These are phyloP conservation scores for Eucalyptus fibrosa DNA, from an alignment of 345 rosid species.

Conservation along the genomic window DNA sequence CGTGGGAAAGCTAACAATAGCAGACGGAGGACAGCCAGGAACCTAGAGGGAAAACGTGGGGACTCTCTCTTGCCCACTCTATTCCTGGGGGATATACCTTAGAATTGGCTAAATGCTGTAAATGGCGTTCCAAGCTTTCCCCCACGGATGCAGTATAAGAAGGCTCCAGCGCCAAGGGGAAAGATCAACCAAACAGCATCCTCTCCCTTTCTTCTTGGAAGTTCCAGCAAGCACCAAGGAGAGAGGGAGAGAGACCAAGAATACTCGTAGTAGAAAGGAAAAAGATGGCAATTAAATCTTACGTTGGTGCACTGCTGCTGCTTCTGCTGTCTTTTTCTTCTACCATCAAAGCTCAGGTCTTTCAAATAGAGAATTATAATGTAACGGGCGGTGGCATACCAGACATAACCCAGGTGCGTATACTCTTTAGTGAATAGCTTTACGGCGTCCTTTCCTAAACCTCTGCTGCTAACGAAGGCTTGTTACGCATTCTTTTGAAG, in stretches of 20 bases:
- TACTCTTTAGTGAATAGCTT: not conserved
- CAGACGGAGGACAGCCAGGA: not conserved
- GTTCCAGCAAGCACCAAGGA: not conserved
- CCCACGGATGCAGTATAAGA: not conserved
- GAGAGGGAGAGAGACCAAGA: not conserved
- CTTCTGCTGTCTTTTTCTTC: not conserved
- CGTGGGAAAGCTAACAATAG: not conserved
- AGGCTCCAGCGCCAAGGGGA: not conserved
- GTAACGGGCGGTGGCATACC: not conserved
- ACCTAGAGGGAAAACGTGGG: not conserved
- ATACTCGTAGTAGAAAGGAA: not conserved
- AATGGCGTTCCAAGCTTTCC: not conserved
- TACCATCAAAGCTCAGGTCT: not conserved
- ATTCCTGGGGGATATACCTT: not conserved
- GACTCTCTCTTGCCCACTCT: not conserved
- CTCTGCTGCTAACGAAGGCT: not conserved
- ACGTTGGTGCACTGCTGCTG: not conserved
- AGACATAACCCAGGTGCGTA: not conserved
- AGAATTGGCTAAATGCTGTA: not conserved
- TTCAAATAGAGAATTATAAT: not conserved
- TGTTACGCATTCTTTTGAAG: not conserved
- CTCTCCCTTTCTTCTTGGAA: not conserved
- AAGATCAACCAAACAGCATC: not conserved
- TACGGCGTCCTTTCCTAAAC: not conserved
- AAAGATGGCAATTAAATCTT: not conserved